Percentiles rank a stretch among this genome's conserved stretches.
phyloP scores from a whole-genome alignment of 768 basidiomycete genomes.

The Tephrocybe sp. region DNA sequence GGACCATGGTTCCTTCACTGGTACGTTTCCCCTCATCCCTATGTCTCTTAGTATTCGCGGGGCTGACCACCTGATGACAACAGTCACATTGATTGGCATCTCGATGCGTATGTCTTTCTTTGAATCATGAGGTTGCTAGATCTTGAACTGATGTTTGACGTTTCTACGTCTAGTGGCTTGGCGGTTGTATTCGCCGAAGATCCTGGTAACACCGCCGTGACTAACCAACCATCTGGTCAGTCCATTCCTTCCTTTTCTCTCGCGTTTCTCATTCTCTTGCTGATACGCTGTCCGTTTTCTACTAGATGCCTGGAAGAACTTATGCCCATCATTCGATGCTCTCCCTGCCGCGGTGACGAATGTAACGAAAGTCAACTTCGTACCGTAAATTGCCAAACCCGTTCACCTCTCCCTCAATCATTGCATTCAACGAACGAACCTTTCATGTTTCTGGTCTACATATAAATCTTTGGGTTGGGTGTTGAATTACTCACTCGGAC shows the following conservation, averaged over 20 bases:
- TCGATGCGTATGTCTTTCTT: constrained; percentile 22
- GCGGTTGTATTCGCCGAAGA: constrained; percentile 13
- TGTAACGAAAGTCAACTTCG: background rate
- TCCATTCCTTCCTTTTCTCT: no score
- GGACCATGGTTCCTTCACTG: constrained; percentile 58
- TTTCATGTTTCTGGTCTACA: no score
- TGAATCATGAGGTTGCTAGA: background rate
- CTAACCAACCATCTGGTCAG: constrained; percentile 2
- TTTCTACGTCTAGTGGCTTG: constrained; percentile 8
- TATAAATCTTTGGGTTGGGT: no score
- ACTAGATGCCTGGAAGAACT: constrained; percentile 4
- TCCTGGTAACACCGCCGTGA: background rate
- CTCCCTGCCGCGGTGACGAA: constrained; percentile 5
- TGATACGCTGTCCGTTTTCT: background rate
- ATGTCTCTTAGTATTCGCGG: no score
- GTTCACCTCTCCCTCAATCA: no score
- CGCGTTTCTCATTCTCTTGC: background rate
- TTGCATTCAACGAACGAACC: no score
- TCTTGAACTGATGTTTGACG: background rate
- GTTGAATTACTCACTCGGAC: no score
- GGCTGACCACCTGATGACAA: no score
- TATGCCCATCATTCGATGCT: constrained; percentile 7
- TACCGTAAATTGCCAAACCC: background rate
- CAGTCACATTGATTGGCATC: constrained; percentile 36
- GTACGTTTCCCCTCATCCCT: constrained; percentile 13